Conservation (phyloP, 768 basidiomycete species). For the Cyclocybe aegerita region DNA sequence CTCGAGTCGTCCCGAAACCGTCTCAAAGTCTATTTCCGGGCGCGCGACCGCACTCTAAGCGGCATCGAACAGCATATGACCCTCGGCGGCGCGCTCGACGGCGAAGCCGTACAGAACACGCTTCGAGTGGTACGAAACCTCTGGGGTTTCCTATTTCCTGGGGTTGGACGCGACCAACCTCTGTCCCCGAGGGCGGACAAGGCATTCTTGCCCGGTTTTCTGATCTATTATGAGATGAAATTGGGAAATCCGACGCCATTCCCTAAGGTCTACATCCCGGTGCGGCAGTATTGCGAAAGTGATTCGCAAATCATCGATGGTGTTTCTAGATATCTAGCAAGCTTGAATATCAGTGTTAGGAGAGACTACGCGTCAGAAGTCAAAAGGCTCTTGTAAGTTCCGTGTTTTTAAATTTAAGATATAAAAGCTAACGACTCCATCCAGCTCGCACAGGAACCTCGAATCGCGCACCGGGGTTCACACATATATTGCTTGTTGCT, state of each 20-base stretch:
- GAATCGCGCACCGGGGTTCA: conserved; percentile 16
- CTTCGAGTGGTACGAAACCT: conserved; percentile 9
- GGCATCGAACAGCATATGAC: conserved; percentile 10
- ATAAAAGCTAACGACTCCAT: neutral
- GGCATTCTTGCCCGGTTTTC: conserved; percentile 6
- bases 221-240: conserved; percentile 17
- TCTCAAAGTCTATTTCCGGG: conserved; percentile 16
- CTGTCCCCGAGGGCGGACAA: conserved; percentile 5
- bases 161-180: conserved; percentile 7
- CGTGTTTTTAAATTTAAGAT: neutral
- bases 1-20: conserved; percentile 12
- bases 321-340: conserved; percentile 8
- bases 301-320: conserved; percentile 13
- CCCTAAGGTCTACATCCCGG: conserved; percentile 18
- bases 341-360: conserved; percentile 8
- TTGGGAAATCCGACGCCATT: conserved; percentile 3
- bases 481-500: conserved; percentile 18
- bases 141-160: conserved; percentile 14
- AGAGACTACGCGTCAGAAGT: conserved; percentile 8
- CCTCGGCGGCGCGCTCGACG: conserved; percentile 11
- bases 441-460: conserved; percentile 13
- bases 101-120: conserved; percentile 10
- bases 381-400: conserved; percentile 13
- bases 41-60: conserved; percentile 10
- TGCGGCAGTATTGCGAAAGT: conserved; percentile 16